Conservation (phyloP, 768 basidiomycete species). For the Mycena alexandri region DNA sequence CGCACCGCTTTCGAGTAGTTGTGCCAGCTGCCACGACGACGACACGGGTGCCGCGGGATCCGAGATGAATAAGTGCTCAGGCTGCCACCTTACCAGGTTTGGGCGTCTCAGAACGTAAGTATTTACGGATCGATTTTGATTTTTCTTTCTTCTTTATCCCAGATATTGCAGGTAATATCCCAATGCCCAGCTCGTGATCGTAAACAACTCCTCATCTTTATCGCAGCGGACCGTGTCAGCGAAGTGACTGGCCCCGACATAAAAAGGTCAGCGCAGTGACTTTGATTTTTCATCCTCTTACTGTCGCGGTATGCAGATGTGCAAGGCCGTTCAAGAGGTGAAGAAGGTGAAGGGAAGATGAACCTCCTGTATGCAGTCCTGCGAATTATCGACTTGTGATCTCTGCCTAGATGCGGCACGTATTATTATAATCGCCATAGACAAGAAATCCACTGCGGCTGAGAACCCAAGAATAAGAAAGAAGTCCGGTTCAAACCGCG, state of each 20-base stretch:
- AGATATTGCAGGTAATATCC: constrained; percentile 24
- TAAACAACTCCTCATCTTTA: background rate
- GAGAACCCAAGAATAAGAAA: too few relatives aligned
- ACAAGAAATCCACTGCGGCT: too few relatives aligned
- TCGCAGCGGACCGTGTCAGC: constrained; percentile 13
- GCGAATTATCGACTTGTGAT: too few relatives aligned
- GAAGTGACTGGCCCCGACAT: constrained; percentile 18
- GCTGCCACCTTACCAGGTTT: constrained; percentile 19
- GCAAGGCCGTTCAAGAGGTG: constrained; percentile 21
- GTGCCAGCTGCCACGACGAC: constrained; percentile 15
- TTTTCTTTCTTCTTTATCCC: background rate
- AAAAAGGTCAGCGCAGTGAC: constrained; percentile 5
- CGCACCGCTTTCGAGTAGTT: constrained; percentile 13
- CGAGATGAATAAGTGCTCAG: constrained; percentile 24
- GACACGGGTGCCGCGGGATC: background rate
- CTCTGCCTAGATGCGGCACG: too few relatives aligned
- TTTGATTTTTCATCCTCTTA: background rate
- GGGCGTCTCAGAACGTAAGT: background rate
- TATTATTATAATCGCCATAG: too few relatives aligned
- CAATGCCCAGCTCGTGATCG: too few relatives aligned
- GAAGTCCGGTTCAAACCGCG: too few relatives aligned
- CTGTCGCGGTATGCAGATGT: background rate
- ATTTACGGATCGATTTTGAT: background rate
- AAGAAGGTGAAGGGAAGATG: constrained; percentile 20
- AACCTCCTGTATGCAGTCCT: too few relatives aligned